A percentile compares a stretch with the other conserved stretches of the same genome.
phyloP scores from a whole-genome alignment of 805 yeast genomes.

The Kluyveromyces aestuarii region DNA sequence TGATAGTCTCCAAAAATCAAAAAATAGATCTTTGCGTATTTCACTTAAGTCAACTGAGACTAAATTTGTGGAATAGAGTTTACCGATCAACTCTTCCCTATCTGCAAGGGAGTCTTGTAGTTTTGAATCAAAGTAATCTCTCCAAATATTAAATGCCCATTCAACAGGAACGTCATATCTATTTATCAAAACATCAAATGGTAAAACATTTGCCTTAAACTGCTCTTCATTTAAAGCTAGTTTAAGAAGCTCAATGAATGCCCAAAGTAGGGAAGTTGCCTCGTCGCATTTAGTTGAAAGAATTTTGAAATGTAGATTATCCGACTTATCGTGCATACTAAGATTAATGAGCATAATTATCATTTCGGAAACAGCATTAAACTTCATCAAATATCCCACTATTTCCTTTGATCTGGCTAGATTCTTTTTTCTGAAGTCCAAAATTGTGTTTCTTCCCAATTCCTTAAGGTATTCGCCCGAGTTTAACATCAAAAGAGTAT shows the following conservation, averaged over 20 bases:
- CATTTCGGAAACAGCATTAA: slow-evolving; percentile 49
- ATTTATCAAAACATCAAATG: slow-evolving; percentile 33
- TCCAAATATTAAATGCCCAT: slow-evolving; percentile 78
- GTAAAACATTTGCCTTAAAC: slow-evolving; percentile 30
- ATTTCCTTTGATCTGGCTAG: slow-evolving; percentile 41
- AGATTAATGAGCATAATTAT: slow-evolving; percentile 51
- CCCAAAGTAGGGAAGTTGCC: slow-evolving; percentile 53
- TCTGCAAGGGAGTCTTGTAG: slow-evolving; percentile 10
- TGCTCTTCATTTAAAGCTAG: slow-evolving; percentile 34
- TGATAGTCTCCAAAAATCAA: slow-evolving; percentile 64
- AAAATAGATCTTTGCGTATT: slow-evolving; percentile 38
- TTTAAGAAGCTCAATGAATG: slow-evolving; percentile 49
- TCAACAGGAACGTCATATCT: slow-evolving; percentile 40
- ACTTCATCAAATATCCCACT: slow-evolving; percentile 35
- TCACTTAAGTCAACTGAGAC: slow-evolving; percentile 17
- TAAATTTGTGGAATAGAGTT: slow-evolving; percentile 10
- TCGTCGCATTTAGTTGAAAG: slow-evolving; percentile 69
- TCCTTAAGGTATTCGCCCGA: slow-evolving; percentile 51
- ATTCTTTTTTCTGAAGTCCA: slow-evolving; percentile 40
- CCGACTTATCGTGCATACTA: slow-evolving; percentile 31
- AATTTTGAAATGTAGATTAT: slow-evolving; percentile 53
- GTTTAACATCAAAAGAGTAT: slow-evolving; percentile 57
- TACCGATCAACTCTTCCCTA: slow-evolving; percentile 4
- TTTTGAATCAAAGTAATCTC: slow-evolving; percentile 33
- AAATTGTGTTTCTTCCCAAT: slow-evolving; percentile 46